A percentile compares a stretch with the other conserved stretches of the same genome.
phyloP scores from a whole-genome alignment of 176 grass and related monocot species.

The Avena insularis region DNA sequence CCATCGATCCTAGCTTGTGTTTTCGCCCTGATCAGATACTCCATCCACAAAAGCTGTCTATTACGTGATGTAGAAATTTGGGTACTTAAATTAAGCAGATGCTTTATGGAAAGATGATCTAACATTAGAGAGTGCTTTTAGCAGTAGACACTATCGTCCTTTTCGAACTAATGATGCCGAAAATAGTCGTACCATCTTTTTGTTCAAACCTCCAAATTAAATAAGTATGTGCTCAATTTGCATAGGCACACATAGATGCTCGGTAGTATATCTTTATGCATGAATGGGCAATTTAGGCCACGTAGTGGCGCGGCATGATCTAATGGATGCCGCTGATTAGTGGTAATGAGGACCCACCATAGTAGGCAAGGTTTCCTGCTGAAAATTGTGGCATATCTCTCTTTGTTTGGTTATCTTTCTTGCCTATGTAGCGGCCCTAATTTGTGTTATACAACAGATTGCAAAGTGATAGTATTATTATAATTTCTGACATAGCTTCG shows the following conservation, averaged over 20 bases:
- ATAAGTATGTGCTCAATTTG: not conserved
- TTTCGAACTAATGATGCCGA: not conserved
- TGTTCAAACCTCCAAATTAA: not conserved
- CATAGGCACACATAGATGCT: not conserved
- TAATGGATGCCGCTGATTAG: slow-evolving; percentile 17
- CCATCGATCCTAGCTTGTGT: not conserved
- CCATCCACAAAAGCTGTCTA: too few species aligned
- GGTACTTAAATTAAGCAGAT: not conserved
- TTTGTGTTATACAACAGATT: not conserved
- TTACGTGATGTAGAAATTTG: not conserved
- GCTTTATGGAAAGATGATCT: not conserved
- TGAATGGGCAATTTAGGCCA: not conserved
- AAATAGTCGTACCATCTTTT: not conserved
- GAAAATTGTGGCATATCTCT: not conserved
- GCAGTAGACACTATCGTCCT: not conserved
- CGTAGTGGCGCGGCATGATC: not conserved
- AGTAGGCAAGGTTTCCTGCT: not conserved
- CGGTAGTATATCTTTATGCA: not conserved
- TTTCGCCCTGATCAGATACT: not conserved
- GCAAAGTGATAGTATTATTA: not conserved
- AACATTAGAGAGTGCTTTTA: too few species aligned
- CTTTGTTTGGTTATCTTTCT: not conserved
- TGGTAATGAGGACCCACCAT: slow-evolving; percentile 19
- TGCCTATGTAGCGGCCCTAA: not conserved
- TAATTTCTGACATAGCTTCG: not conserved